phyloP scores from a whole-genome alignment of 2,329 filamentous ascomycete genomes.

The Cladosporium sp. region DNA sequence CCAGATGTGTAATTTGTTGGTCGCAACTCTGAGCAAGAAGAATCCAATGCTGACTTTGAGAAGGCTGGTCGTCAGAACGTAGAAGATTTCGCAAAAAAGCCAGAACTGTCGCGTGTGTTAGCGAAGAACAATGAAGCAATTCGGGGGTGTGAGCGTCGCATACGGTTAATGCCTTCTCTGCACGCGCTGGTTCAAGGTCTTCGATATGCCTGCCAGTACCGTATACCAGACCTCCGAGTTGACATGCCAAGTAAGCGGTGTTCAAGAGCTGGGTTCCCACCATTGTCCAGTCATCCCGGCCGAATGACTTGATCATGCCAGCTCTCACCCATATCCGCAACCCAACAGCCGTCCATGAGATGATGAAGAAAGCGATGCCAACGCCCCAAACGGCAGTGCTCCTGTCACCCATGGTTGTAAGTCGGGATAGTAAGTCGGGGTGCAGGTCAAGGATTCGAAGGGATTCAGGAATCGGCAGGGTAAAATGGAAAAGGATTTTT shows the following conservation, averaged over 20 bases:
- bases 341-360: slow-evolving; percentile 35
- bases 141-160: not conserved
- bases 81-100: slow-evolving; percentile 55
- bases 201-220: slow-evolving; percentile 36
- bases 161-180: slow-evolving; percentile 20
- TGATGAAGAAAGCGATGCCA: slow-evolving; percentile 34
- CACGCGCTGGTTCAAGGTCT: slow-evolving; percentile 26
- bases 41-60: slow-evolving; percentile 50
- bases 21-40: slow-evolving; percentile 51
- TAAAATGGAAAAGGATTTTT: not conserved
- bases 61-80: slow-evolving; percentile 44
- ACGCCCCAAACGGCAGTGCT: slow-evolving; percentile 9
- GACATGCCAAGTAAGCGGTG: slow-evolving; percentile 36
- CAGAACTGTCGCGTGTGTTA: slow-evolving; percentile 35
- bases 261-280: slow-evolving; percentile 35
- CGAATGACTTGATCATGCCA: slow-evolving; percentile 34
- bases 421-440: not conserved
- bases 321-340: slow-evolving; percentile 36
- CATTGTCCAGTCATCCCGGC: slow-evolving; percentile 41
- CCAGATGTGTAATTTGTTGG: slow-evolving; percentile 40
- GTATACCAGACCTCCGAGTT: slow-evolving; percentile 36
- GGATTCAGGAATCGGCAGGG: not conserved
- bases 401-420: slow-evolving; percentile 5
- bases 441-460: not conserved
- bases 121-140: not conserved